These are phyloP conservation scores for Leccinum disarticulatum DNA, from an alignment of 768 basidiomycete genomes.

Conservation along the genomic window DNA sequence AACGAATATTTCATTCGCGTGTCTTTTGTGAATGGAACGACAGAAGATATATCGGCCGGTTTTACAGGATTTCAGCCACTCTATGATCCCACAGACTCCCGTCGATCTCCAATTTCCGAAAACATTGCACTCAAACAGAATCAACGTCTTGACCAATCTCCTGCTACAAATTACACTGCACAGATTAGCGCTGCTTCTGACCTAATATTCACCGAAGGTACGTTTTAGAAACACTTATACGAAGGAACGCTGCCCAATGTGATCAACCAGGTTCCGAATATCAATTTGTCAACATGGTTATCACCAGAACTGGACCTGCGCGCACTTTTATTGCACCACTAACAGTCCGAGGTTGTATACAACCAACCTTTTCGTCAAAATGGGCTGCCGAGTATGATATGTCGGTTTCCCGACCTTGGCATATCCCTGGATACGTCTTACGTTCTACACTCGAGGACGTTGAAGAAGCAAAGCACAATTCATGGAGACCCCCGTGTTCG, in stretches of 20 bases:
- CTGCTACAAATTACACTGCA: not conserved
- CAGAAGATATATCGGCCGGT: slow-evolving; percentile 6
- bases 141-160: not conserved
- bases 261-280: not conserved
- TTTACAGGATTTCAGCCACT: slow-evolving; percentile 11
- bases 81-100: not conserved
- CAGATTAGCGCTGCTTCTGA: not conserved
- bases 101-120: not conserved
- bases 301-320: not conserved
- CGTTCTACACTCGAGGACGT: slow-evolving; percentile 1
- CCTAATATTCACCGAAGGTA: not conserved
- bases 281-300: not conserved
- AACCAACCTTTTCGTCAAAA: not conserved
- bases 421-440: not conserved
- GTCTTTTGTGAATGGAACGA: slow-evolving; percentile 3
- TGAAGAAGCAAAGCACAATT: not conserved
- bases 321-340: not conserved
- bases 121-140: not conserved
- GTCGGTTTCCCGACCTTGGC: not conserved
- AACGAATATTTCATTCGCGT: slow-evolving; percentile 14
- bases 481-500: not conserved
- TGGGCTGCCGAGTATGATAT: not conserved
- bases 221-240: not conserved
- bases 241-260: not conserved
- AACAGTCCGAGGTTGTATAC: not conserved